A percentile compares a stretch with the other conserved stretches of the same genome.
Conservation (phyloP, 176 grass and related monocot species). For the Chloris gayana region DNA sequence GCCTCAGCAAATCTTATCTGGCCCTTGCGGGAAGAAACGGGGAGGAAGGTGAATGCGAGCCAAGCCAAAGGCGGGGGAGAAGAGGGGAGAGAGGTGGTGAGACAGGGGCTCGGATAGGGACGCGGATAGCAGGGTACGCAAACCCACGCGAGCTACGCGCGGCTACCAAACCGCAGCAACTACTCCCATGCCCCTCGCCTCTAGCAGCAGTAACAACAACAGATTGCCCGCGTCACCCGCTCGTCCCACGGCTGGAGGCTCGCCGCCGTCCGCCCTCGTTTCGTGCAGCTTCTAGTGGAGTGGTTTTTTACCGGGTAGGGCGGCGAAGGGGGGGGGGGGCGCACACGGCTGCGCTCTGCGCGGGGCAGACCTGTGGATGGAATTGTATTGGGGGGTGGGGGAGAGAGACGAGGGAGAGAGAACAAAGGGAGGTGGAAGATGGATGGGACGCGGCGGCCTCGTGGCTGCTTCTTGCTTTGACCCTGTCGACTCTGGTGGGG, state of each 20-base stretch:
- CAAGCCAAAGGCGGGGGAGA: background rate
- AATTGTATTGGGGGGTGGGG: background rate
- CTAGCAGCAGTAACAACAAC: background rate
- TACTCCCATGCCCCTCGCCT: background rate
- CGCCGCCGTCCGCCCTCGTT: background rate
- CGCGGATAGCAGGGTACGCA: constrained; percentile 44
- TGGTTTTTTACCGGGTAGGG: constrained; percentile 14
- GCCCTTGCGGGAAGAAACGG: constrained; percentile 25
- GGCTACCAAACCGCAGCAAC: constrained; percentile 33
- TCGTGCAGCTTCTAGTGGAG: constrained; percentile 2
- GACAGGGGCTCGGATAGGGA: constrained; percentile 33
- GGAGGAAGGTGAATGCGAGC: constrained; percentile 17
- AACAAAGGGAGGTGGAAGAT: background rate
- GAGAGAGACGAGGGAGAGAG: background rate
- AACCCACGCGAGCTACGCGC: constrained; percentile 51
- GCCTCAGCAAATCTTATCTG: constrained; percentile 48
- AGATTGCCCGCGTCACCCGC: constrained; percentile 27
- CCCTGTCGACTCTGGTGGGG: background rate
- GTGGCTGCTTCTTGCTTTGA: constrained; percentile 23
- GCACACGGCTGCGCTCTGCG: constrained; percentile 7
- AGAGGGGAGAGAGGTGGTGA: background rate
- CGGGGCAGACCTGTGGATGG: constrained; percentile 10
- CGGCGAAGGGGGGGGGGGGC: too few species aligned
- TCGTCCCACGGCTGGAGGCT: background rate
- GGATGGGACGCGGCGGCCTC: constrained; percentile 35